A percentile compares a stretch with the other conserved stretches of the same genome.
Conservation (phyloP, 2,329 filamentous ascomycete species). For the Microdochium bolleyi region DNA sequence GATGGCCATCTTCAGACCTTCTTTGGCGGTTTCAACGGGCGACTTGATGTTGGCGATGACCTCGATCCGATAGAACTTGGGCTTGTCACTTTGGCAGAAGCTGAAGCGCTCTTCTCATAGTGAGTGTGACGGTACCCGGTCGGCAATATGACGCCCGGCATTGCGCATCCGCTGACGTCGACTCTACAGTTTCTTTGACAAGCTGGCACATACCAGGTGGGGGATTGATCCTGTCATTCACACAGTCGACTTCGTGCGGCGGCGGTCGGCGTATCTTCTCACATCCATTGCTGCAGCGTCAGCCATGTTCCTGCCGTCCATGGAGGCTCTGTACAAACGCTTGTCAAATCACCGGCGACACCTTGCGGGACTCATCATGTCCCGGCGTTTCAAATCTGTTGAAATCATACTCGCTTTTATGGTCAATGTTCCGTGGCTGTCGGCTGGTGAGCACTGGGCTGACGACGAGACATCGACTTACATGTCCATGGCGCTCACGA, state of each 20-base stretch:
- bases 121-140: constrained; percentile 27
- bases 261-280: constrained; percentile 62
- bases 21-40: constrained; percentile 57
- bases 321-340: constrained; percentile 56
- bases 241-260: constrained; percentile 56
- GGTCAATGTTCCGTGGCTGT: constrained; percentile 72
- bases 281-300: constrained; percentile 64
- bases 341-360: constrained; percentile 56
- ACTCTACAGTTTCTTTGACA: constrained; percentile 52
- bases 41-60: constrained; percentile 54
- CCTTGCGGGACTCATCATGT: constrained; percentile 54
- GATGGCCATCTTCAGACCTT: constrained; percentile 49
- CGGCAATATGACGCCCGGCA: too few relatives aligned
- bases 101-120: constrained; percentile 57
- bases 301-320: constrained; percentile 57
- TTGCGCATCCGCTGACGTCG: constrained; percentile 1
- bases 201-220: constrained; percentile 67
- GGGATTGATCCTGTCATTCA: constrained; percentile 62
- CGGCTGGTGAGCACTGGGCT: constrained; percentile 56
- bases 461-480: constrained; percentile 69
- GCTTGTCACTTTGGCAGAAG: constrained; percentile 58
- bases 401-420: constrained; percentile 70
- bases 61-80: constrained; percentile 64
- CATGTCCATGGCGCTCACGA: constrained; percentile 60
- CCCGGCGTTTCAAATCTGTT: constrained; percentile 56